Base-by-base conservation (phyloP, 805 yeast genomes). In the Ogataea paraovalis region DNA sequence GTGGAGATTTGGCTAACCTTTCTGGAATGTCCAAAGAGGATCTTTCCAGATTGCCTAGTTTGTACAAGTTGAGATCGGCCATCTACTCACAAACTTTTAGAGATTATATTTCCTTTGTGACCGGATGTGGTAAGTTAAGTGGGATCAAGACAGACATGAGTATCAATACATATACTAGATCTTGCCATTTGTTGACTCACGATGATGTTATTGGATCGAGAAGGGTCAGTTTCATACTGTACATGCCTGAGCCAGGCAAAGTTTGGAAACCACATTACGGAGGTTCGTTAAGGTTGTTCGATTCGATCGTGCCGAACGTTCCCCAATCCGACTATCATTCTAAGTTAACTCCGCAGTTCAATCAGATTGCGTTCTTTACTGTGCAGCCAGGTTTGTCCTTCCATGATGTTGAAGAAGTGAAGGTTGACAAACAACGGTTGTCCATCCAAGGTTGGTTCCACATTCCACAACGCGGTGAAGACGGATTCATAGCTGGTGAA, bases 361-460 rank as follows among this genome's bases (percentile, higher is more conserved):
- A 94, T 64, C 97, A 94, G 66, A 84, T 94, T 61, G 97, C 98
- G 0, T 88, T 94, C 61, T 94, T 94, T 74, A 85, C 86, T 4
- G 98, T 94, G 13, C 94, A 90, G 62, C 99, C 99, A 0, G 99
- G 99, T 0, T 77, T 85, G 42, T 87, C 96, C 2, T 94, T 94
- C 76, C 99, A 94, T 65, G 99, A 95, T 59, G 99, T 94, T 12
- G 98, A 95, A 68, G 99, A 94, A 65, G 99, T 95, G 1, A 78
- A 84, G 51, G 96, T 83, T 1, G 96, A 91, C 61, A 87, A 85
- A 61, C 96, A 90, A 53, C 76, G 99, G 60, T 71, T 94, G 32
- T 87, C 96, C 0, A 88, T 94, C 50, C 97, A 94, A 60, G 99
- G 99, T 1, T 95, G 99, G 99, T 95, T 92, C 63, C 99, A 94